These are phyloP conservation scores for Rhododendron ferrugineum DNA, from an alignment of 148 eudicot genomes.

Conservation along the genomic window DNA sequence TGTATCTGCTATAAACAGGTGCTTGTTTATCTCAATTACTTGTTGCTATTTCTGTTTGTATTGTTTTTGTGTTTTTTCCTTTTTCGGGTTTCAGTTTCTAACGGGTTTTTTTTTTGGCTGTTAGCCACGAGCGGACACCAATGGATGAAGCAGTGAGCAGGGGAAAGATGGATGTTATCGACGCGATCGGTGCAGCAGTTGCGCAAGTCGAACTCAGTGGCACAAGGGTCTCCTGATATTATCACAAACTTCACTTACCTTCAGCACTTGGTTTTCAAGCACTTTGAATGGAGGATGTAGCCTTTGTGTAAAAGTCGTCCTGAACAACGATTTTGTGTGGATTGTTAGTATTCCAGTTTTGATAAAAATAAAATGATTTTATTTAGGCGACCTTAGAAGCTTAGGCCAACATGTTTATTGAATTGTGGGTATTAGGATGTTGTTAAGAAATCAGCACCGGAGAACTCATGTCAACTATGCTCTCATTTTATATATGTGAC, in stretches of 20 bases:
- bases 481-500: neutral
- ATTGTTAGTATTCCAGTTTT: neutral
- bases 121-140: slow-evolving; percentile 74
- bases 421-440: neutral
- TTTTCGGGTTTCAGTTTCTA: neutral
- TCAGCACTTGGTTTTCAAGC: neutral
- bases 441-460: neutral
- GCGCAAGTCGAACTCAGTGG: slow-evolving; percentile 57
- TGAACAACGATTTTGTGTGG: neutral
- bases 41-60: neutral
- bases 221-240: slow-evolving; percentile 36
- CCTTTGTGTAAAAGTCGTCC: neutral
- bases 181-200: slow-evolving; percentile 55
- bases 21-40: neutral
- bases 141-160: slow-evolving; percentile 55
- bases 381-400: neutral
- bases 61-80: neutral
- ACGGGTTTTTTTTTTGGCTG: neutral
- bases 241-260: neutral
- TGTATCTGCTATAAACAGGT: slow-evolving; percentile 62
- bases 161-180: slow-evolving; percentile 62
- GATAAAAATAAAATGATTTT: neutral
- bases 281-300: neutral
- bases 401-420: neutral
- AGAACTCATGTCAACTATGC: neutral